Evolutionary conservation across 2,329 filamentous ascomycete genomes (phyloP).

Genomic region (Fusarium paranaense): DNA sequence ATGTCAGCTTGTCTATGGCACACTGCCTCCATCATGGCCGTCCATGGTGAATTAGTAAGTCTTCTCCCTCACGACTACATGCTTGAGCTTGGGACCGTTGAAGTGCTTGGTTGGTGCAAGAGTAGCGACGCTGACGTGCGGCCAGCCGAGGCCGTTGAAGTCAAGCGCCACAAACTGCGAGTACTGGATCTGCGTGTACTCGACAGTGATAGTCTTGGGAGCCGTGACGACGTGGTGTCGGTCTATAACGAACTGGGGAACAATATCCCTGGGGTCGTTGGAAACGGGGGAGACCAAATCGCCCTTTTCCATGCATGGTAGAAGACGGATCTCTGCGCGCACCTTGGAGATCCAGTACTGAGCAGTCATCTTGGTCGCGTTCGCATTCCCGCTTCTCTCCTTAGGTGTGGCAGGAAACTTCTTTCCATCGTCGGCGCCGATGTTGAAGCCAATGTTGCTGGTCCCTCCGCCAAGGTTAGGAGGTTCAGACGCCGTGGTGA

Average conservation of each 20-base stretch:
- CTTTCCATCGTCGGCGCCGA: conserved; percentile 24
- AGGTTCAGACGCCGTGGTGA: conserved; percentile 39
- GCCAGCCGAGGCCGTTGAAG: conserved; percentile 23
- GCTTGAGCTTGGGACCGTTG: neutral
- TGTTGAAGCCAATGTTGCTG: conserved; percentile 32
- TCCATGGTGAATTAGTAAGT: neutral
- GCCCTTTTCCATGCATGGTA: neutral
- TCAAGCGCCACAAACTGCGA: conserved; percentile 42
- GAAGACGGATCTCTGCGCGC: conserved; percentile 30
- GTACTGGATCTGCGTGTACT: conserved; percentile 51
- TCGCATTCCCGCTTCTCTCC: conserved; percentile 31
- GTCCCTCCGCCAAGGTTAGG: conserved; percentile 47
- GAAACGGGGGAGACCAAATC: conserved; percentile 14
- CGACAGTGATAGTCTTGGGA: conserved; percentile 23
- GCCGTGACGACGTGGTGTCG: conserved; percentile 3
- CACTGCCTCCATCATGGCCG: neutral
- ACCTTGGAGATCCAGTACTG: conserved; percentile 38
- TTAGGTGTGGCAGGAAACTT: conserved; percentile 46
- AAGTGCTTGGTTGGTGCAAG: conserved; percentile 21
- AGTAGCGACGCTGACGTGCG: conserved; percentile 34
- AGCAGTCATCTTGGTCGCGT: conserved; percentile 16
- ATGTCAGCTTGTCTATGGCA: neutral
- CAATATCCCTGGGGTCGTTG: conserved; percentile 10
- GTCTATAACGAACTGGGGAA: conserved; percentile 30
- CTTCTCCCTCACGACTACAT: neutral